Evolutionary conservation across 306 rosid genomes (phyloP), one percentile per base, ranked within the genome.

Genomic region (Crataegus laevigata): DNA sequence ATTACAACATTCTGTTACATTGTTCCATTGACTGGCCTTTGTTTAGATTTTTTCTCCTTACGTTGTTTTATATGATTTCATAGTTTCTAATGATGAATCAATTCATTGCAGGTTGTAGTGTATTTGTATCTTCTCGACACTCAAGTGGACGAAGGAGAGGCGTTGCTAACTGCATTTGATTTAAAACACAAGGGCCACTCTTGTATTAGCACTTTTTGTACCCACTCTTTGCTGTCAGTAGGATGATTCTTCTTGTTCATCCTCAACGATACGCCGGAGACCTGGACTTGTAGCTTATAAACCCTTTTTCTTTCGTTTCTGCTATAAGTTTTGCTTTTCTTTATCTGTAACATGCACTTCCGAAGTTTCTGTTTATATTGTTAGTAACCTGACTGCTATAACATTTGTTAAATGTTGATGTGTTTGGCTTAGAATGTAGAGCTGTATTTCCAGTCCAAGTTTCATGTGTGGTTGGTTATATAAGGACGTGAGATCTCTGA

Each of bases 61-160:
- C 29, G 2, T 28, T 58, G 36, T 51, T 24, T 2, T 10, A 24
- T 24, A 43, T 36, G 5, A 8, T 71, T 54, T 64, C 8, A 5
- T 38, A 38, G 17, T 38, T 72, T 34, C 61, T 54, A 30, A 30
- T 29, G 29, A 66, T 45, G 8, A 15, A 13, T 59, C 66, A 45
- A 28, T 26, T 42, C 64, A 32, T 38, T 63, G 77, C 90, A 77
- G 89, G 87, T 75, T 77, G 69, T 61, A 34, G 30, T 11, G 8
- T 14, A 43, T 47, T 45, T 19, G 59, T 42, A 17, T 29, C 21
- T 32, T 30, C 58, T 55, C 77, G 73, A 38, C 42, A 18, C 36
- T 14, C 66, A 14, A 14, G 60, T 10, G 69, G 55, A 63, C 72
- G 64, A 63, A 77, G 14, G 10, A 64, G 66, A 89, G 78, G 84